Evolutionary conservation across 2,329 filamentous ascomycete genomes (phyloP).

Genomic region (Mycocentrospora acerina): DNA sequence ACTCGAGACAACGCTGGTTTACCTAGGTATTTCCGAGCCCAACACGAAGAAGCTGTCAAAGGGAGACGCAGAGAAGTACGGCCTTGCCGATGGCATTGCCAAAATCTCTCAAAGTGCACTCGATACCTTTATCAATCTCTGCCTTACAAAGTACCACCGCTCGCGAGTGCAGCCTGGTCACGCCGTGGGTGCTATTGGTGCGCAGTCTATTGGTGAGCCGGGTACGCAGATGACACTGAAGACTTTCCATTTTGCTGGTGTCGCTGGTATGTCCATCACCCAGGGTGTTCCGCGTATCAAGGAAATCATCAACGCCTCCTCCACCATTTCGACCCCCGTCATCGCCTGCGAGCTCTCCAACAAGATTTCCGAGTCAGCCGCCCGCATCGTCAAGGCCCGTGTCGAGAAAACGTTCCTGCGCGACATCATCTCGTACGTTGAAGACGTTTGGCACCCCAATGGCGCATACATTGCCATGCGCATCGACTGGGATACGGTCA

Average conservation of each 20-base stretch:
- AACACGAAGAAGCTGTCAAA: conserved; percentile 9
- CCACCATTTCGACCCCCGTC: conserved; percentile 88
- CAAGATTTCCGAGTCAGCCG: conserved; percentile 71
- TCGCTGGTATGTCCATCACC: conserved; percentile 98
- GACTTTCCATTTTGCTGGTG: conserved; percentile 99
- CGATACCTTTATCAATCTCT: conserved; percentile 74
- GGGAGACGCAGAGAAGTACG: conserved; percentile 41
- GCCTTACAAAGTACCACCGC: conserved; percentile 85
- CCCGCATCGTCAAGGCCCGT: conserved; percentile 86
- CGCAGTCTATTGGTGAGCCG: conserved; percentile 96
- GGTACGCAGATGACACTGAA: conserved; percentile 99
- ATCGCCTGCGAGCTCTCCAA: conserved; percentile 85
- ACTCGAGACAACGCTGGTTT: conserved; percentile 52
- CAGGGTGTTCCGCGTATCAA: conserved; percentile 99
- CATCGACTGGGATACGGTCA: conserved; percentile 76
- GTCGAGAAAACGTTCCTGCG: conserved; percentile 93
- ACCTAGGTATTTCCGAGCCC: conserved; percentile 26
- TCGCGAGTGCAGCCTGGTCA: conserved; percentile 93
- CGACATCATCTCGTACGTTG: conserved; percentile 77
- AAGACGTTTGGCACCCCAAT: conserved; percentile 82
- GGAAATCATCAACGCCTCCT: conserved; percentile 99
- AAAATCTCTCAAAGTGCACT: conserved; percentile 80
- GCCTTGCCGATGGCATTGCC: conserved; percentile 66
- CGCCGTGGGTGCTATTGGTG: conserved; percentile 92
- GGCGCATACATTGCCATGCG: conserved; percentile 77